Conservation (phyloP, 1,284 basidiomycete species). For the Amylostereum areolatum region DNA sequence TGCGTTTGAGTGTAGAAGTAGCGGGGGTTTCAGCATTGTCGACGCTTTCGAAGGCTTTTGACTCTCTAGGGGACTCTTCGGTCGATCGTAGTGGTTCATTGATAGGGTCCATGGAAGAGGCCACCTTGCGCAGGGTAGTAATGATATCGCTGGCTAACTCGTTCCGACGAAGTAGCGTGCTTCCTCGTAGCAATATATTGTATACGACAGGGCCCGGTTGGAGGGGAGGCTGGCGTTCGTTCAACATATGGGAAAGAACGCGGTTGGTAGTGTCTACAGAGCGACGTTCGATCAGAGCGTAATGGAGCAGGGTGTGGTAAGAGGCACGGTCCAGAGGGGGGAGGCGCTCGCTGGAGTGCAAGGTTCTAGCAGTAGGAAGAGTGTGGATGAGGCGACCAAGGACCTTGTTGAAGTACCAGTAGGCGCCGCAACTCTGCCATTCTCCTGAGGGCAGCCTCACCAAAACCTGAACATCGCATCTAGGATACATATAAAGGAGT, state of each 20-base stretch:
- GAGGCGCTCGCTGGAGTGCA: constrained; percentile 11
- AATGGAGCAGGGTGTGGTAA: constrained; percentile 62
- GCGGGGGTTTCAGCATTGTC: too few species aligned
- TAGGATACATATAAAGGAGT: constrained; percentile 45
- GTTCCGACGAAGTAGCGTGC: constrained; percentile 43
- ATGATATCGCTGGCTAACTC: constrained; percentile 25
- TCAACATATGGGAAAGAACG: constrained; percentile 51
- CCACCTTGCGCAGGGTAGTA: too few species aligned
- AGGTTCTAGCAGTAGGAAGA: constrained; percentile 5
- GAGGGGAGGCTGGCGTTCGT: constrained; percentile 31
- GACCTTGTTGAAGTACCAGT: constrained; percentile 52
- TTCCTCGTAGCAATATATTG: constrained; percentile 52
- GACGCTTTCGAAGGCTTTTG: too few species aligned
- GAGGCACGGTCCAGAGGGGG: constrained; percentile 36
- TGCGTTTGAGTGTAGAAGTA: too few species aligned
- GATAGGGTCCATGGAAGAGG: too few species aligned
- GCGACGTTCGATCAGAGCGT: constrained; percentile 54
- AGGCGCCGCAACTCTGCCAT: constrained; percentile 34
- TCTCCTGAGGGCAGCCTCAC: constrained; percentile 25
- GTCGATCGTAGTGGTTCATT: too few species aligned
- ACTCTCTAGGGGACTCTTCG: too few species aligned
- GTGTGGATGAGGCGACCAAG: constrained; percentile 39
- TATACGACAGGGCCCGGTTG: constrained; percentile 43
- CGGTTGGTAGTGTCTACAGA: constrained; percentile 39
- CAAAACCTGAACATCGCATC: constrained; percentile 38